phyloP scores from a whole-genome alignment of 257 asterid species.

The Lycium ferocissimum region DNA sequence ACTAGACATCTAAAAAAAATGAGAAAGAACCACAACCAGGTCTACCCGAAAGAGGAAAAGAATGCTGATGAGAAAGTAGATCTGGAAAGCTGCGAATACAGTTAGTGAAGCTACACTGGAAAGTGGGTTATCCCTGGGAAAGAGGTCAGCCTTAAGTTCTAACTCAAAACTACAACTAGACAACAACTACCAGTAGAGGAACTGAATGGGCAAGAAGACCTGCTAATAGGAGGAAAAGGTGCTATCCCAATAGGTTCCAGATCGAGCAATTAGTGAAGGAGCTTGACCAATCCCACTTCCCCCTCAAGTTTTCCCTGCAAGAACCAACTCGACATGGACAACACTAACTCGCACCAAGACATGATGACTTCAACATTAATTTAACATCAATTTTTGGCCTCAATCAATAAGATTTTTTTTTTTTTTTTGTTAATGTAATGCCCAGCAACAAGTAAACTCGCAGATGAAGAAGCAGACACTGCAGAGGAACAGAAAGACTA shows the following conservation, averaged over 20 bases:
- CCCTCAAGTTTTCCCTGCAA: background rate
- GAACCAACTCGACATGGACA: background rate
- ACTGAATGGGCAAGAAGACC: background rate
- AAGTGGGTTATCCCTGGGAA: background rate
- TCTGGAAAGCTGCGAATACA: no score
- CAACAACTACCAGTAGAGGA: background rate
- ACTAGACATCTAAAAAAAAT: no score
- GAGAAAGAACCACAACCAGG: no score
- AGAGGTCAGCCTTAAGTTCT: background rate
- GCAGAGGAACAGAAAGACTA: background rate
- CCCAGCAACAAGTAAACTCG: background rate
- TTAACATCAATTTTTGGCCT: background rate
- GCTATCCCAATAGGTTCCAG: background rate
- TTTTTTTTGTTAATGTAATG: background rate
- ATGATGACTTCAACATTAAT: background rate
- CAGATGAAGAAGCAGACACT: background rate
- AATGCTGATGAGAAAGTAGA: no score
- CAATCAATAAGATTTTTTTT: background rate
- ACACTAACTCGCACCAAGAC: background rate
- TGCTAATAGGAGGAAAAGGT: background rate
- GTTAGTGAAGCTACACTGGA: background rate
- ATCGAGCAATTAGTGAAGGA: background rate
- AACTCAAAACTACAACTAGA: background rate
- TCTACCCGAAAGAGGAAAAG: no score
- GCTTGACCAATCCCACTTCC: background rate